Conservation (phyloP, 2,329 filamentous ascomycete genomes). For the Aureobasidium vineae region DNA sequence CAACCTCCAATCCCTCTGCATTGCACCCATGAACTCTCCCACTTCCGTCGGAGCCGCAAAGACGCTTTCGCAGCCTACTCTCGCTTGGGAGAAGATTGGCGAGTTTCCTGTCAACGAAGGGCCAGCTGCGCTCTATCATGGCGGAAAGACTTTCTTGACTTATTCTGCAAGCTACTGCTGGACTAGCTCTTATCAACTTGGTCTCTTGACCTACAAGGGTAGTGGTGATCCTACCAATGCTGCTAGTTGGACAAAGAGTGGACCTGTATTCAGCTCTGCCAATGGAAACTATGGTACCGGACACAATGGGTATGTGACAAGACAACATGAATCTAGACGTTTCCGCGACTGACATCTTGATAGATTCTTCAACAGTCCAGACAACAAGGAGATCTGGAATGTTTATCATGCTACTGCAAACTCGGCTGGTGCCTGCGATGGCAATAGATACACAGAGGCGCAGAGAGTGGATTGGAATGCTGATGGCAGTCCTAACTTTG, state of each 20-base stretch:
- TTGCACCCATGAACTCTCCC: slow-evolving; percentile 44
- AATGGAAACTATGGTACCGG: slow-evolving; percentile 59
- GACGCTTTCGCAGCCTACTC: slow-evolving; percentile 53
- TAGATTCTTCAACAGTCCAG: slow-evolving; percentile 58
- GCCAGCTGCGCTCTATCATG: slow-evolving; percentile 54
- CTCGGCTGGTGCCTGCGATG: slow-evolving; percentile 52
- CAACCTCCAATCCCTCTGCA: slow-evolving; percentile 45
- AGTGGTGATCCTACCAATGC: slow-evolving; percentile 48
- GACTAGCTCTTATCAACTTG: slow-evolving; percentile 55
- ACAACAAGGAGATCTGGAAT: slow-evolving; percentile 55
- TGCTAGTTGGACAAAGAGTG: slow-evolving; percentile 54
- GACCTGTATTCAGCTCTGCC: slow-evolving; percentile 52
- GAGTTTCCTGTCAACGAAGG: slow-evolving; percentile 55
- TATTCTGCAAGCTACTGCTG: slow-evolving; percentile 59
- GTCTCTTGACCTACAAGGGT: slow-evolving; percentile 52
- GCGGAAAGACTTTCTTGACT: slow-evolving; percentile 53
- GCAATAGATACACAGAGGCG: slow-evolving; percentile 55
- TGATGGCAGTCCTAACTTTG: slow-evolving; percentile 56
- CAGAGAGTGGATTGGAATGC: slow-evolving; percentile 52
- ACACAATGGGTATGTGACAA: slow-evolving; percentile 47
- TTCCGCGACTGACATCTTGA: not conserved
- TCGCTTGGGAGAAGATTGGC: slow-evolving; percentile 52
- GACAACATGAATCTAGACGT: not conserved
- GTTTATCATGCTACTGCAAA: slow-evolving; percentile 57
- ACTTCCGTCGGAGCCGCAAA: slow-evolving; percentile 48